phyloP scores from a whole-genome alignment of 345 rosid species.

The Mallotus nudiflorus region DNA sequence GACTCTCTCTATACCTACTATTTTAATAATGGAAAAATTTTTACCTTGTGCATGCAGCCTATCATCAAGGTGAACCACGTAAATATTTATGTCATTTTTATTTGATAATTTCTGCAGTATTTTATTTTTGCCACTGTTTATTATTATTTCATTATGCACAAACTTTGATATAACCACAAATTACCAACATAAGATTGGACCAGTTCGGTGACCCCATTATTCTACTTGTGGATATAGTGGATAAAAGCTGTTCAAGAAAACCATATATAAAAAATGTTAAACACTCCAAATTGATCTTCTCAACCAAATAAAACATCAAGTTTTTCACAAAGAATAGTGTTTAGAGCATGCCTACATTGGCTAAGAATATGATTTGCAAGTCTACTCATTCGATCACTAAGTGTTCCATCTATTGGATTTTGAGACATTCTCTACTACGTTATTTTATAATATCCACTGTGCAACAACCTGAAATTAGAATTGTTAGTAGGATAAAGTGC shows the following conservation, averaged over 20 bases:
- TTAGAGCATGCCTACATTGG: constrained; percentile 57
- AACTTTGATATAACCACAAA: too few relatives aligned
- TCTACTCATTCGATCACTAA: constrained; percentile 78
- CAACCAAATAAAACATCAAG: constrained; percentile 5
- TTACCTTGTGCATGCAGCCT: too few relatives aligned
- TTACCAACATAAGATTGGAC: too few relatives aligned
- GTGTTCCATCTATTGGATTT: constrained; percentile 53
- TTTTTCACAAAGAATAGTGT: background rate
- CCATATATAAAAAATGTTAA: background rate
- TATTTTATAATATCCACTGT: constrained; percentile 85
- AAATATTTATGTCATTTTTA: too few relatives aligned
- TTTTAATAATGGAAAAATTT: too few relatives aligned
- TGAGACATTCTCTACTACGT: constrained; percentile 77
- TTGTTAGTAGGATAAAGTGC: constrained; percentile 11
- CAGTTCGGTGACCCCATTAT: too few relatives aligned
- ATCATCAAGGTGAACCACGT: too few relatives aligned
- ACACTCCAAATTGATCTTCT: background rate
- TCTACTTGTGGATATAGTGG: constrained; percentile 87
- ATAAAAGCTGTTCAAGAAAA: constrained; percentile 61
- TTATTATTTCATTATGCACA: too few relatives aligned
- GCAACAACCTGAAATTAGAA: constrained; percentile 72
- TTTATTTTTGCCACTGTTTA: too few relatives aligned
- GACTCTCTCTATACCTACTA: too few relatives aligned
- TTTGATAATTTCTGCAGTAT: too few relatives aligned
- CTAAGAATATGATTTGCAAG: constrained; percentile 76